These are phyloP conservation scores for Stagonosporopsis tanaceti DNA, from an alignment of 2,329 filamentous ascomycete species.

Conservation along the genomic window DNA sequence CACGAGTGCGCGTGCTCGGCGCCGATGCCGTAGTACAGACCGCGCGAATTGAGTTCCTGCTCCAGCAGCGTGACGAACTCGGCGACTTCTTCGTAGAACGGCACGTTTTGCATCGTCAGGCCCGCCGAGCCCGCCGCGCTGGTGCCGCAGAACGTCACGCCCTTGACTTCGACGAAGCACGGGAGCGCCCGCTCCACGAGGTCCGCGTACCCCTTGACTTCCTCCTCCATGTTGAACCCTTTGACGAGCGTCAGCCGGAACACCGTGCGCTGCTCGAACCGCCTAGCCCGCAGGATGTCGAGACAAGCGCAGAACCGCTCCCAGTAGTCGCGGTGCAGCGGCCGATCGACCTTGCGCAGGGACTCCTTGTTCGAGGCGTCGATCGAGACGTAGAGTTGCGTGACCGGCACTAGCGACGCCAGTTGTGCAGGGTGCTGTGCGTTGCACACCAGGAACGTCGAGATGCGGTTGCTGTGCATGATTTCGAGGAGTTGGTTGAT, in stretches of 20 bases:
- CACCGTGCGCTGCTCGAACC: slow-evolving; percentile 88
- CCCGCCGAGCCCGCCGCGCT: slow-evolving; percentile 83
- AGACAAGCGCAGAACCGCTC: slow-evolving; percentile 91
- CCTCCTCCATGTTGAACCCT: slow-evolving; percentile 96
- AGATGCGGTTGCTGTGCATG: slow-evolving; percentile 86
- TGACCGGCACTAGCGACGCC: slow-evolving; percentile 81
- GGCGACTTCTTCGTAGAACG: slow-evolving; percentile 89
- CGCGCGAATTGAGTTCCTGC: slow-evolving; percentile 70
- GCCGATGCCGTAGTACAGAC: slow-evolving; percentile 85
- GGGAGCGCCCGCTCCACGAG: slow-evolving; percentile 86
- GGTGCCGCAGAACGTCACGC: slow-evolving; percentile 95
- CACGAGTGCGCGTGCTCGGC: slow-evolving; percentile 96
- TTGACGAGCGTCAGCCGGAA: slow-evolving; percentile 96
- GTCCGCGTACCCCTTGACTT: slow-evolving; percentile 87
- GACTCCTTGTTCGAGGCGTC: slow-evolving; percentile 91
- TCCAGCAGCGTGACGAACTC: slow-evolving; percentile 82
- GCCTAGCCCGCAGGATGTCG: slow-evolving; percentile 83
- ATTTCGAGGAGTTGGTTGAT: slow-evolving; percentile 91
- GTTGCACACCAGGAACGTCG: slow-evolving; percentile 95
- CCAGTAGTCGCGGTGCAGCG: slow-evolving; percentile 96
- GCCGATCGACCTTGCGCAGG: slow-evolving; percentile 86
- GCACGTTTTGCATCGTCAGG: slow-evolving; percentile 95
- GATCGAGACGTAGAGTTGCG: slow-evolving; percentile 95
- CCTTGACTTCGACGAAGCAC: slow-evolving; percentile 94
- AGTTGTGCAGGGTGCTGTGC: slow-evolving; percentile 95